A percentile compares a stretch with the other conserved stretches of the same genome.
phyloP scores from a whole-genome alignment of 306 rosid genomes.

The Cucurbita moschata region DNA sequence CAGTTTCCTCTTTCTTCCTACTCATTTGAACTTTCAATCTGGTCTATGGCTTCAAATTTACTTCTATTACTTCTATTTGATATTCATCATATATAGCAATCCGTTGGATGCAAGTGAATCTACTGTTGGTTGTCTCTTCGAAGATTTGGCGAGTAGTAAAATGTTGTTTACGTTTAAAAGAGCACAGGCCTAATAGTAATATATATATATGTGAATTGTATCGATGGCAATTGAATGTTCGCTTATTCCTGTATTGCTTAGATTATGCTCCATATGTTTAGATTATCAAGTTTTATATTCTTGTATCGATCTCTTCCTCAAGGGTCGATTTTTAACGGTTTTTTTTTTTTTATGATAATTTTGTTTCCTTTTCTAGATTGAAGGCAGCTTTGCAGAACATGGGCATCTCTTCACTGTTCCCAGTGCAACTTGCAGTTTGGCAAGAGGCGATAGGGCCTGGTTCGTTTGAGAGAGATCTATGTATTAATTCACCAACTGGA shows the following conservation, averaged over 20 bases:
- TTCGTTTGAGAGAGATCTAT: slow-evolving; percentile 64
- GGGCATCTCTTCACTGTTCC: slow-evolving; percentile 49
- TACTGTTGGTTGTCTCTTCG: background rate
- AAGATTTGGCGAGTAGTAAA: background rate
- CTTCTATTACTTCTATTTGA: background rate
- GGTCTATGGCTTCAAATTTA: background rate
- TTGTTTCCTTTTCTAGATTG: slow-evolving; percentile 27
- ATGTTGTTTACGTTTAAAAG: background rate
- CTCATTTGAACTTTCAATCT: background rate
- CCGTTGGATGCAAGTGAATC: background rate
- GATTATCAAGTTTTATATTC: background rate
- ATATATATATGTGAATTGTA: background rate
- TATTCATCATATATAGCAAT: background rate
- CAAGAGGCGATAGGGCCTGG: slow-evolving; percentile 81
- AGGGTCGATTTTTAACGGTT: background rate
- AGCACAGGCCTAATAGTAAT: too few species aligned
- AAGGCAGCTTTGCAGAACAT: slow-evolving; percentile 37
- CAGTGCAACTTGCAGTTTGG: slow-evolving; percentile 84
- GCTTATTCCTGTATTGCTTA: background rate
- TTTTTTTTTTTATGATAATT: background rate
- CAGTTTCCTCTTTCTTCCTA: background rate
- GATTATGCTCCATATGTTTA: background rate
- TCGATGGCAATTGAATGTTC: background rate
- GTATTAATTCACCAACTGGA: slow-evolving; percentile 87
- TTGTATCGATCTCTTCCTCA: background rate